A percentile compares a stretch with the other conserved stretches of the same genome.
These are phyloP conservation scores for Cytospora schulzeri DNA, from an alignment of 2,329 filamentous ascomycete species.

Conservation along the genomic window DNA sequence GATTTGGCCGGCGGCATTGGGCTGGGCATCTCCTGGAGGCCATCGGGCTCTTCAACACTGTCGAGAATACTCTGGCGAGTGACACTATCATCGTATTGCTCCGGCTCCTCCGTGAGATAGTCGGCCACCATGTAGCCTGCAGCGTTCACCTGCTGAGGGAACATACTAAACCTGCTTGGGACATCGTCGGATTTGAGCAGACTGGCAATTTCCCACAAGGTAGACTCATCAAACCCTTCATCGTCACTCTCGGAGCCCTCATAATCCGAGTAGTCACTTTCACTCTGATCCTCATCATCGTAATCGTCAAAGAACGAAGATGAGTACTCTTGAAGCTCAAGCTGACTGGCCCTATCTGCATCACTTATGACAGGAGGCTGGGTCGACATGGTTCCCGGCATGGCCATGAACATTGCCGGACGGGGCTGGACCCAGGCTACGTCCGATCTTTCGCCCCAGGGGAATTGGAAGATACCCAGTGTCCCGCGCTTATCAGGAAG, in stretches of 20 bases:
- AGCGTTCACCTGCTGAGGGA: constrained; percentile 38
- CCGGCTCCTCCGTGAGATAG: constrained; percentile 38
- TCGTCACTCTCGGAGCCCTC: constrained; percentile 46
- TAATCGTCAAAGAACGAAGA: constrained; percentile 64
- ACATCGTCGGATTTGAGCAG: constrained; percentile 56
- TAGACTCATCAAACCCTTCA: constrained; percentile 59
- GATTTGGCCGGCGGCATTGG: constrained; percentile 26
- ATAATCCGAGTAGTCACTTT: constrained; percentile 40
- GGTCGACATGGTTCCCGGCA: constrained; percentile 55
- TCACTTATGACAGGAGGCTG: constrained; percentile 34
- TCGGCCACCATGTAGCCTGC: constrained; percentile 37
- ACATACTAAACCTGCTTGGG: constrained; percentile 54
- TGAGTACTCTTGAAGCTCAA: constrained; percentile 45
- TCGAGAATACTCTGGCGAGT: constrained; percentile 37
- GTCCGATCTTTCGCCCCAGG: constrained; percentile 66
- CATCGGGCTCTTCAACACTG: constrained; percentile 36
- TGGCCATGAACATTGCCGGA: constrained; percentile 45
- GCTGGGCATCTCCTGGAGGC: constrained; percentile 28
- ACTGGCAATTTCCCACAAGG: constrained; percentile 65
- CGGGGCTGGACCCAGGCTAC: constrained; percentile 48
- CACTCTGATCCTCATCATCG: constrained; percentile 51
- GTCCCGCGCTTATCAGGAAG: constrained; percentile 60
- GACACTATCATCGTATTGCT: constrained; percentile 32
- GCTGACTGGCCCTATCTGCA: constrained; percentile 38
- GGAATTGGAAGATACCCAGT: constrained; percentile 66